Base-by-base conservation (phyloP, 306 rosid genomes). In the Glycine latifolia region DNA sequence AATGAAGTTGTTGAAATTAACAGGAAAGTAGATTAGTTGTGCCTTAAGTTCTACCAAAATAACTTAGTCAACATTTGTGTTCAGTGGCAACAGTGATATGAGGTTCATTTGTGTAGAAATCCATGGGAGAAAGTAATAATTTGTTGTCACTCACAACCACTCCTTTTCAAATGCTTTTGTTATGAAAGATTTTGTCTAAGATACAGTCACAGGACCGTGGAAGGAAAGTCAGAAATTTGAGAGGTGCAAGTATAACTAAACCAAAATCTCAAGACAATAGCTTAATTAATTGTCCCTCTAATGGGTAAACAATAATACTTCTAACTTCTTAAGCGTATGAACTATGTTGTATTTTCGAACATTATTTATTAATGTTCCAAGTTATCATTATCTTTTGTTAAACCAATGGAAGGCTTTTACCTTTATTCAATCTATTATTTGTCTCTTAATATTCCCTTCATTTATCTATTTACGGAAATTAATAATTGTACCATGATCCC, bases 1-100 rank as follows among this genome's bases (percentile, higher is more conserved):
- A 76, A 87, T 85, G 92, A 87, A 86, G 94, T 87, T 46, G 94
- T 87, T 90, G 81, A 52, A 65, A 26, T 31, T 61, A 60, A 20
- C 20, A 13, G 17, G 48, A 62, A 15, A 52, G 68, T 80, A 44
- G 71, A 73, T 60, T 80, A 74, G 59, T 74, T 20, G 71, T 73
- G 81, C 53, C 62, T 78, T 46, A 55, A 13, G 59, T 14, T 8
- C 37, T 14, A 16, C 15, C 55, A 44, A 78, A 71, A 33, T 63
- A 41, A 61, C 41, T 20, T 14, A 62, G 61, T 78, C 55, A 67
- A 11, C 67, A 8, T 77, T 52, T 33, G 46, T 35, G 14, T 55
- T 37, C 17, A 15, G 15, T 54, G 66, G 31, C 70, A 5, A 8
- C 16, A n/a, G 41, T 61, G 77, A 10, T 20, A 10, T 7, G 47